Base-by-base conservation (phyloP, 306 rosid genomes). In the Begonia masoniana region DNA sequence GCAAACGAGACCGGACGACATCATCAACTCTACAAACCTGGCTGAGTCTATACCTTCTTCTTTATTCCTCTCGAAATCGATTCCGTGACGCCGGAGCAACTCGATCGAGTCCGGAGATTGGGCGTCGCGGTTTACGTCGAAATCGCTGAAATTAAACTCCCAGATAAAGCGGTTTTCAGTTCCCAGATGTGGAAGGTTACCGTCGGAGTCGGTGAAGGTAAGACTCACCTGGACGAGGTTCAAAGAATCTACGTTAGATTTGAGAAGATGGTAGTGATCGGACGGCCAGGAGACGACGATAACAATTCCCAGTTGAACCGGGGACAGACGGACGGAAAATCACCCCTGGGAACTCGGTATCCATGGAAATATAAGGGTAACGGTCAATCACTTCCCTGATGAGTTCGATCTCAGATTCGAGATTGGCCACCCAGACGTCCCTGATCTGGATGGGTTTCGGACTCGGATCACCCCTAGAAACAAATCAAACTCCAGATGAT, bases 91-190 rank as follows among this genome's bases (percentile, higher is more conserved):
- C 24, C 71, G 75, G 52, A 86, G 79, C n/a, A 86, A 69, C 4
- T 63, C 82, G 59, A 86, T 67, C 4, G 93, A 80, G 26, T 75
- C 88, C 0, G 75, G 83, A 0, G 88, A 78, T 78, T 82, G 74
- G 0, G 21, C 15, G 47, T 86, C 78, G 41, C 79, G 84, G 41
- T 59, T 52, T 2, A 67, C 63, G 47, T 82, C 70, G 50, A 86
- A 86, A 39, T 86, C 95, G 13, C 54, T 15, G 41, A 86, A 86
- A 31, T 86, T 86, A 67, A 86, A 82, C 43, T 86, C 83, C 96
- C 93, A 82, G 21, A 86, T 80, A 64, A 64, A 79, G 13, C 71
- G 61, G 21, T 60, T 62, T 0, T 4, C 15, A 3, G 74, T 31
- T 6, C 74, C 85, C 21, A 86, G 82, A 3, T 68, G 68, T 0